phyloP scores from a whole-genome alignment of 1,284 basidiomycete genomes.

The Pisolithus thermaeus region DNA sequence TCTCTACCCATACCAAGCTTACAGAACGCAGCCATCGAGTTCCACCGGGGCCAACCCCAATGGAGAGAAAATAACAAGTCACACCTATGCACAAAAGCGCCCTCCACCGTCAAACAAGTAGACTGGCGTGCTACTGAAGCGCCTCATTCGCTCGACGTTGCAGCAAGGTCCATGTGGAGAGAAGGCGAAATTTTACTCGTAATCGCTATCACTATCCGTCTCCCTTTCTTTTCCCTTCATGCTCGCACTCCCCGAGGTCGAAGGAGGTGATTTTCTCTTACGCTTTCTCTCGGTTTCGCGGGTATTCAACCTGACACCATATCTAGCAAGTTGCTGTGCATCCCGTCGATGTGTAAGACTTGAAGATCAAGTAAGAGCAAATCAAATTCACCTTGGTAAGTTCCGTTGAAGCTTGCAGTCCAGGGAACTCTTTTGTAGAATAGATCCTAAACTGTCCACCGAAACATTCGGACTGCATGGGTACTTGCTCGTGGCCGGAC shows the following conservation, averaged over 20 bases:
- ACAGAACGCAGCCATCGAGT: no score
- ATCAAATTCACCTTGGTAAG: conserved; percentile 56
- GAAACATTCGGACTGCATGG: conserved; percentile 65
- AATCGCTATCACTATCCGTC: conserved; percentile 23
- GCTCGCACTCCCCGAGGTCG: conserved; percentile 2
- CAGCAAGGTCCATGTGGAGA: background rate
- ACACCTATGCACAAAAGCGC: no score
- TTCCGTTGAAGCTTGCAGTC: conserved; percentile 64
- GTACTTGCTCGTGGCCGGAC: conserved; percentile 28
- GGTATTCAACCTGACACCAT: conserved; percentile 66
- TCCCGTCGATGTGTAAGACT: conserved; percentile 3
- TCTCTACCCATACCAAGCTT: no score
- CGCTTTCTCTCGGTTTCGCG: conserved; percentile 64
- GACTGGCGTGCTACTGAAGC: no score
- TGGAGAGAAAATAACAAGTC: no score
- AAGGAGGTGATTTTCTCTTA: conserved; percentile 34
- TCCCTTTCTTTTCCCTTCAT: conserved; percentile 1
- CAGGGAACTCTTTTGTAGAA: conserved; percentile 77
- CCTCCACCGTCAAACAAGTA: no score
- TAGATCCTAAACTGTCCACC: conserved; percentile 66
- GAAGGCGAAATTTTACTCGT: conserved; percentile 11
- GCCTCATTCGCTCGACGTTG: no score
- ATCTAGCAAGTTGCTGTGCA: conserved; percentile 56
- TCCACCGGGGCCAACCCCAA: no score
- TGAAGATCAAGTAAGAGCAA: background rate